Evolutionary conservation across 83 land plant genomes (phyloP).

Genomic region (Diphasiastrum complanatum): DNA sequence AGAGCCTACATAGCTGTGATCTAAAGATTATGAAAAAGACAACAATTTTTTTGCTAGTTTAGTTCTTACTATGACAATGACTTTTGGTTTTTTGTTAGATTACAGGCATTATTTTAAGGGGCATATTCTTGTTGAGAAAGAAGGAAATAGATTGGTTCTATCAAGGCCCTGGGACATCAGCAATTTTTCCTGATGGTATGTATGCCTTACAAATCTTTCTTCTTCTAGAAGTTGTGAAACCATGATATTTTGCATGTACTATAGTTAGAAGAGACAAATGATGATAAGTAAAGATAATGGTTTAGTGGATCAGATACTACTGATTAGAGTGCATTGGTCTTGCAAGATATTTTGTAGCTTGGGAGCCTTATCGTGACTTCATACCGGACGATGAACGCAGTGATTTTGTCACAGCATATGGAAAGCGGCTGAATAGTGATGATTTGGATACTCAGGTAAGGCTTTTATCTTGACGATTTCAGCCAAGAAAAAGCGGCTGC

Average conservation of each 20-base stretch:
- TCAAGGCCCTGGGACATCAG: constrained; percentile 85
- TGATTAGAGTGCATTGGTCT: neutral
- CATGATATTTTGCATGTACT: too few species aligned
- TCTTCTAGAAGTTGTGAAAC: too few species aligned
- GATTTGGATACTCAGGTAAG: constrained; percentile 61
- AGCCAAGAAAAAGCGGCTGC: too few species aligned
- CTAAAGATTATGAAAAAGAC: too few species aligned
- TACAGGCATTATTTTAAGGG: constrained; percentile 77
- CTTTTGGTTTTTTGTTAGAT: constrained; percentile 39
- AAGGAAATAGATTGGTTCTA: constrained; percentile 98
- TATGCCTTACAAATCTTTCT: too few species aligned
- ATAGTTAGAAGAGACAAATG: too few species aligned
- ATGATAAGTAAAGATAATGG: too few species aligned
- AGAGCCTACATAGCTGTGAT: too few species aligned
- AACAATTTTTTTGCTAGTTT: neutral
- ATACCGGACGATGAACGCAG: constrained; percentile 76
- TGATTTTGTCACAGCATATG: constrained; percentile 60
- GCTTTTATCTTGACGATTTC: too few species aligned
- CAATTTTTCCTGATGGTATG: constrained; percentile 91
- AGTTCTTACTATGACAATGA: neutral
- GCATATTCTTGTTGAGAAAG: constrained; percentile 77
- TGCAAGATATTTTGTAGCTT: constrained; percentile 38
- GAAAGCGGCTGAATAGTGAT: constrained; percentile 62
- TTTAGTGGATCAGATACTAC: constrained; percentile 1
- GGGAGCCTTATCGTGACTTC: constrained; percentile 87